These are phyloP conservation scores for Athelia psychrophila DNA, from an alignment of 1,284 basidiomycete species.

Conservation along the genomic window DNA sequence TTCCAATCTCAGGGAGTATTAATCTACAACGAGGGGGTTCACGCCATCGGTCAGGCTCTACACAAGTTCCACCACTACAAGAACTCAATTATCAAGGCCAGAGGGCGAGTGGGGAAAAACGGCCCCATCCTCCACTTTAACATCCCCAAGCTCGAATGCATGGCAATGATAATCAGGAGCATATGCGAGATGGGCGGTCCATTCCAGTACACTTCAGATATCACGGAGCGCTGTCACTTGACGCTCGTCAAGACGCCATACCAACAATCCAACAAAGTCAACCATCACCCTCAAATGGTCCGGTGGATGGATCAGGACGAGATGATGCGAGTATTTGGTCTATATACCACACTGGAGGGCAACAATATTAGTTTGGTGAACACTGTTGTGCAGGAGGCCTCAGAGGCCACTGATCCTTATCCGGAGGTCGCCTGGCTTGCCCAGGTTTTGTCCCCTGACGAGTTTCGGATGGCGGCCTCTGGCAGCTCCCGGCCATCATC, in stretches of 20 bases:
- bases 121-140: not conserved
- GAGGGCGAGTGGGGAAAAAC: not conserved
- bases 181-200: not conserved
- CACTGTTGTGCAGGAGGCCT: not conserved
- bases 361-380: not conserved
- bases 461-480: not conserved
- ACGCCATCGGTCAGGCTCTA: not conserved
- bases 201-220: not conserved
- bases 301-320: not conserved
- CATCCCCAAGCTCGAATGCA: conserved; percentile 1
- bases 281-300: not conserved
- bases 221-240: not conserved
- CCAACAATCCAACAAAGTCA: not conserved
- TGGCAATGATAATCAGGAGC: not conserved
- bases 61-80: not conserved
- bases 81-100: not conserved
- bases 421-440: not conserved
- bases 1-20: not conserved
- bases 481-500: no score
- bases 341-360: not conserved
- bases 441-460: not conserved
- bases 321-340: not conserved
- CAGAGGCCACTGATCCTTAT: no score
- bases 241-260: not conserved
- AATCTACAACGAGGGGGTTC: not conserved